Evolutionary conservation across 2,329 filamentous ascomycete species (phyloP).

Genomic region (Bimuria novae-zelandiae): DNA sequence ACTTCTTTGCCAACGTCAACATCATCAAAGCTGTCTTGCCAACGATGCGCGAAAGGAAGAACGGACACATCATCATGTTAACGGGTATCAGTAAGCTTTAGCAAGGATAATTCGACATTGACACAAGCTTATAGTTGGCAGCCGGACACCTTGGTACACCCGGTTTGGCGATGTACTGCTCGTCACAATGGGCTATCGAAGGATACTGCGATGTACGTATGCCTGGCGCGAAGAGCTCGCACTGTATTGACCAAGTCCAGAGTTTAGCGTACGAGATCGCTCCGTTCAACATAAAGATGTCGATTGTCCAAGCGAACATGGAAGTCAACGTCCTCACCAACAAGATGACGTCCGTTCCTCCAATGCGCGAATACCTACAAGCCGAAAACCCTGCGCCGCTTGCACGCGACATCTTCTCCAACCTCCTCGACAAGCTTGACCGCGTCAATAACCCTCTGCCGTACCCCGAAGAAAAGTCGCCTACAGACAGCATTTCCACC

Average conservation of each 20-base stretch:
- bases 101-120: background rate
- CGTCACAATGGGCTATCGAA: constrained; percentile 91
- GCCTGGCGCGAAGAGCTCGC: background rate
- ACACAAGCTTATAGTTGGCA: constrained; percentile 30
- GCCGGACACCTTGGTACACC: constrained; percentile 90
- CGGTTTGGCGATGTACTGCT: constrained; percentile 86
- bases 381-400: constrained; percentile 76
- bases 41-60: constrained; percentile 75
- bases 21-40: constrained; percentile 89
- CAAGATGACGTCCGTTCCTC: constrained; percentile 81
- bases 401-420: constrained; percentile 80
- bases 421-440: constrained; percentile 76
- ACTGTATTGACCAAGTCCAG: constrained; percentile 33
- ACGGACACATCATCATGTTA: constrained; percentile 87
- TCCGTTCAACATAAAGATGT: constrained; percentile 95
- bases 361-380: constrained; percentile 70
- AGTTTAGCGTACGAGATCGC: constrained; percentile 91
- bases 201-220: constrained; percentile 82
- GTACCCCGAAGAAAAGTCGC: constrained; percentile 39
- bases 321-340: constrained; percentile 89
- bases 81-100: constrained; percentile 72
- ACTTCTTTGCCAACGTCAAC: constrained; percentile 96
- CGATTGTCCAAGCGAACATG: constrained; percentile 92
- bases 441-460: constrained; percentile 54
- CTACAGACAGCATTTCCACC: constrained; percentile 31